These are phyloP conservation scores for Chlorella variabilis DNA, from an alignment of 163 green algal species.

Conservation along the genomic window DNA sequence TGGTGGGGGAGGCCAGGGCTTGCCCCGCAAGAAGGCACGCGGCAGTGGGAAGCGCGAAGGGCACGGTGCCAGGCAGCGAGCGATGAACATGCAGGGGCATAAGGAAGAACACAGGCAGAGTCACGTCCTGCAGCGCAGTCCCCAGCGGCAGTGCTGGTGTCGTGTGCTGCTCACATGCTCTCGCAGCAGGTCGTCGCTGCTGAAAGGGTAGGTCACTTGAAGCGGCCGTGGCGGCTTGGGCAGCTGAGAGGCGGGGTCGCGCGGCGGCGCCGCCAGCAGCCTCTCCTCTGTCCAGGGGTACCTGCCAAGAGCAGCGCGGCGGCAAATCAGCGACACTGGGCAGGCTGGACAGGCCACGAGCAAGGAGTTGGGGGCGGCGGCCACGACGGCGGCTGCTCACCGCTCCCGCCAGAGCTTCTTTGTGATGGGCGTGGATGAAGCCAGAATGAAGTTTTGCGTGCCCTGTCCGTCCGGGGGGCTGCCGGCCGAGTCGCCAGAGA, in stretches of 20 bases:
- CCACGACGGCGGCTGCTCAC: neutral
- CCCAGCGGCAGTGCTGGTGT: too few relatives aligned
- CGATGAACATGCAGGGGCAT: too few relatives aligned
- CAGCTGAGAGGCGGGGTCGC: neutral
- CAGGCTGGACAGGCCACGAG: neutral
- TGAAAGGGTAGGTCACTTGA: constrained; percentile 69
- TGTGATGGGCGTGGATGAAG: constrained; percentile 9
- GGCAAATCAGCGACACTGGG: too few relatives aligned
- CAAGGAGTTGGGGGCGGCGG: too few relatives aligned
- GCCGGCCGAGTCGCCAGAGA: too few relatives aligned
- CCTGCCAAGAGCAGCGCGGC: neutral
- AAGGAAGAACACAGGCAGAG: neutral
- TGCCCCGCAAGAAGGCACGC: too few relatives aligned
- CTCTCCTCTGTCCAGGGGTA: constrained; percentile 27
- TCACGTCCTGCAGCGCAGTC: too few relatives aligned
- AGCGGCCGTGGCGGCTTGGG: constrained; percentile 27
- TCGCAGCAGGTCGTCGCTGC: constrained; percentile 51
- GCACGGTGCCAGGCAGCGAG: too few relatives aligned
- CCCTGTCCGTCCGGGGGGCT: neutral
- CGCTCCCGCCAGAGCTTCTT: constrained; percentile 22
- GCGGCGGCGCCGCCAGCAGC: constrained; percentile 7
- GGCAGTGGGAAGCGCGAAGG: too few relatives aligned
- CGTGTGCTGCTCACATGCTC: constrained; percentile 55
- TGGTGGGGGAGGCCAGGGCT: too few relatives aligned
- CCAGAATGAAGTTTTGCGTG: constrained; percentile 5